Conservation (phyloP, 345 rosid species). For the Eutrema yunnanense region DNA sequence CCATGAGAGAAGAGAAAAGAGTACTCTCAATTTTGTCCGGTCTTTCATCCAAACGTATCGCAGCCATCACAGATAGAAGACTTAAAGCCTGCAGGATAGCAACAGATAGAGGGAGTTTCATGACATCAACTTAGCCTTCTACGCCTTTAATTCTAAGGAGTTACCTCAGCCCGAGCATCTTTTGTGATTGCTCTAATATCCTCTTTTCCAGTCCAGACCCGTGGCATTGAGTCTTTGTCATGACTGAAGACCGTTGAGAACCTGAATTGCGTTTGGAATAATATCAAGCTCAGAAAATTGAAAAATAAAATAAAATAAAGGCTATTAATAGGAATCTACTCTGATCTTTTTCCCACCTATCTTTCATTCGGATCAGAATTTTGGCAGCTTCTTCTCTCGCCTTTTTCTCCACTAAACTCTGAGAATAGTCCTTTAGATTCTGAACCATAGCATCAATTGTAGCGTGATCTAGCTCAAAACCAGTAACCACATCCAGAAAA, state of each 20-base stretch:
- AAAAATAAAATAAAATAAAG: neutral
- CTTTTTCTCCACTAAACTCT: slow-evolving; percentile 55
- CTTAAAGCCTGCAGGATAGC: slow-evolving; percentile 46
- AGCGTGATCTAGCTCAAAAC: slow-evolving; percentile 54
- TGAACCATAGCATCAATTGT: slow-evolving; percentile 40
- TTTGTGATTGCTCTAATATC: slow-evolving; percentile 56
- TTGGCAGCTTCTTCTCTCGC: slow-evolving; percentile 74
- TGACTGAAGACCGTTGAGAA: slow-evolving; percentile 62
- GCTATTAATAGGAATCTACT: neutral
- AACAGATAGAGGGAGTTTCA: slow-evolving; percentile 13
- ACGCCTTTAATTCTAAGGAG: slow-evolving; percentile 7
- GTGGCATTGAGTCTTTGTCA: slow-evolving; percentile 63
- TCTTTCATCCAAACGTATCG: slow-evolving; percentile 65
- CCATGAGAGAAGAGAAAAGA: slow-evolving; percentile 54
- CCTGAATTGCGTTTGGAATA: slow-evolving; percentile 35
- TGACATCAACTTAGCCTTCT: slow-evolving; percentile 19
- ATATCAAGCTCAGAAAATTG: slow-evolving; percentile 6
- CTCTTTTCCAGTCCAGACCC: slow-evolving; percentile 74
- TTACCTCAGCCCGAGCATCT: slow-evolving; percentile 66
- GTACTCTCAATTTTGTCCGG: slow-evolving; percentile 49
- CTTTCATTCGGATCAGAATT: slow-evolving; percentile 69
- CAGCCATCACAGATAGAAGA: slow-evolving; percentile 56
- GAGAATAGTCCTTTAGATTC: slow-evolving; percentile 45
- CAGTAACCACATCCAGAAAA: slow-evolving; percentile 38
- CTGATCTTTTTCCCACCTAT: slow-evolving; percentile 36